A percentile compares a stretch with the other conserved stretches of the same genome.
Conservation (phyloP, 176 grass and related monocot genomes). For the Zoysia japonica region DNA sequence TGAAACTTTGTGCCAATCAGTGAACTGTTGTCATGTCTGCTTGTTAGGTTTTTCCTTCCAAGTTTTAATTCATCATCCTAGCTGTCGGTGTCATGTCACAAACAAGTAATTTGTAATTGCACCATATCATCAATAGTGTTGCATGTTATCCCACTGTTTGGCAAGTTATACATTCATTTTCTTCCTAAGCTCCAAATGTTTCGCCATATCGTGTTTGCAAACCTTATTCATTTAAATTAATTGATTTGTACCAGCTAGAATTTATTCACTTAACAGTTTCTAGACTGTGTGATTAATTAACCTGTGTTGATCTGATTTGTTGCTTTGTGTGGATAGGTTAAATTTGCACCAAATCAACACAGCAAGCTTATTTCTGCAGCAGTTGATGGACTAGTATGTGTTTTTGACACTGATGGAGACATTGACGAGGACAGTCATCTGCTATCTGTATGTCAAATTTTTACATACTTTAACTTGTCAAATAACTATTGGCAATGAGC, state of each 20-base stretch:
- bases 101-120: background rate
- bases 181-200: background rate
- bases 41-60: background rate
- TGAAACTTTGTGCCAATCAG: background rate
- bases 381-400: slow-evolving; percentile 82
- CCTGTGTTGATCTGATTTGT: slow-evolving; percentile 5
- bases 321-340: slow-evolving; percentile 42
- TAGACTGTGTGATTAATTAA: background rate
- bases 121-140: too few relatives aligned
- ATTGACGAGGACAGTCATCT: slow-evolving; percentile 72
- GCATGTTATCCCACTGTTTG: background rate
- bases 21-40: background rate
- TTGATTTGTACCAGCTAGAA: background rate
- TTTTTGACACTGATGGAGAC: slow-evolving; percentile 75
- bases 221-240: background rate
- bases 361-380: slow-evolving; percentile 75
- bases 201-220: background rate
- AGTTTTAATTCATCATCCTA: background rate
- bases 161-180: background rate
- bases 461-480: background rate
- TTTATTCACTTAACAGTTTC: background rate
- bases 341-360: slow-evolving; percentile 67
- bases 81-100: background rate
- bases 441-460: slow-evolving; percentile 55
- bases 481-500: background rate